phyloP scores from a whole-genome alignment of 2,329 filamentous ascomycete species.

The Leptographium galeiforme region DNA sequence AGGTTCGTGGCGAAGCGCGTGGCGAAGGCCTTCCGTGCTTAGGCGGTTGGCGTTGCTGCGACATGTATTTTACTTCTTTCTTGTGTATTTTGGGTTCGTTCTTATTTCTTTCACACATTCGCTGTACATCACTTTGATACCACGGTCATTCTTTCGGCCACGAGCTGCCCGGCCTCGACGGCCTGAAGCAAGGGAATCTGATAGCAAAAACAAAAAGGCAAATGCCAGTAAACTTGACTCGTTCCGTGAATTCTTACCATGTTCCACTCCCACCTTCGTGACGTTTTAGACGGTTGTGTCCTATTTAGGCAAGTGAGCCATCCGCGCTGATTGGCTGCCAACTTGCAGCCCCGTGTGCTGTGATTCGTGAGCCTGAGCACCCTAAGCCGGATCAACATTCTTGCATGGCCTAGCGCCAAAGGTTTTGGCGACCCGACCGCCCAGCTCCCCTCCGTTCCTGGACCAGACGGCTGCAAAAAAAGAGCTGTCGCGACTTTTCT shows the following conservation, averaged over 20 bases:
- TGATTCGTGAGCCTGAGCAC: neutral
- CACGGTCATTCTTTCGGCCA: neutral
- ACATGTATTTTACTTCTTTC: neutral
- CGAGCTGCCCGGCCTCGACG: neutral
- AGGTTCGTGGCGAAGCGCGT: slow-evolving; percentile 6
- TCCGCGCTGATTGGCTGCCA: neutral
- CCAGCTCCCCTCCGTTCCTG: slow-evolving; percentile 16
- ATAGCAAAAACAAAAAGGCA: neutral
- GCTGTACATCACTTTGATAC: neutral
- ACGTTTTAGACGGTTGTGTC: neutral
- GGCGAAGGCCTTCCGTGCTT: slow-evolving; percentile 13
- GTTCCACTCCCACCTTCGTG: too few species aligned
- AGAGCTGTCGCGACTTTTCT: slow-evolving; percentile 1
- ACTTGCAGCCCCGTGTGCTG: neutral
- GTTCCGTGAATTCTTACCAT: too few species aligned
- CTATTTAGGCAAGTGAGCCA: neutral
- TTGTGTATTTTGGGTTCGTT: neutral
- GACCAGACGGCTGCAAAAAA: neutral
- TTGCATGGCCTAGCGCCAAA: slow-evolving; percentile 19
- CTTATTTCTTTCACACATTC: neutral
- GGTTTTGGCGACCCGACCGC: slow-evolving; percentile 21
- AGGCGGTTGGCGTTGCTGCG: neutral
- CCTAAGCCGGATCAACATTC: slow-evolving; percentile 13
- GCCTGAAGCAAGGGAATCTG: neutral
- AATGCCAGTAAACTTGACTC: too few species aligned